Conservation (phyloP, 1,284 basidiomycete species). For the Porogramme epimiltina region DNA sequence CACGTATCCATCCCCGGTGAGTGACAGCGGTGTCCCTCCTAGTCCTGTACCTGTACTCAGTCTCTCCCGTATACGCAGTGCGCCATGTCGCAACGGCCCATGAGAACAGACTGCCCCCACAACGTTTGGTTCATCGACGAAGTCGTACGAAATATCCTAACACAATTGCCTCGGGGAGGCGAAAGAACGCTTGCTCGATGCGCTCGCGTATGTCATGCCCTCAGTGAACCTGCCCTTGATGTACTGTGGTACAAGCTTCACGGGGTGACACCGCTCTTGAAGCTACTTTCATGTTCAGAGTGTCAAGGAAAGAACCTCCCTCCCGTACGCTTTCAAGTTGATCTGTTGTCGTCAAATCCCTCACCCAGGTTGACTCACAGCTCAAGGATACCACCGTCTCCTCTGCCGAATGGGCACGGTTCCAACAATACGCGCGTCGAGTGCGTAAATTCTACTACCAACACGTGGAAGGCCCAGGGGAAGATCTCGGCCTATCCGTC, state of each 20-base stretch:
- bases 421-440: slow-evolving; percentile 10
- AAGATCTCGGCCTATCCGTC: slow-evolving; percentile 8
- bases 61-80: too few relatives aligned
- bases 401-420: slow-evolving; percentile 12
- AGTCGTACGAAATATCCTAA: slow-evolving; percentile 14
- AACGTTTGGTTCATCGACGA: slow-evolving; percentile 17
- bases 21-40: too few relatives aligned
- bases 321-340: neutral
- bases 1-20: too few relatives aligned
- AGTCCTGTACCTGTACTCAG: too few relatives aligned
- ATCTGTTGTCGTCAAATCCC: neutral
- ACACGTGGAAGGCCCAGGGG: slow-evolving; percentile 5
- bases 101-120: too few relatives aligned
- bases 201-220: slow-evolving; percentile 4
- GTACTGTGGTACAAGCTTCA: slow-evolving; percentile 16
- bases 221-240: slow-evolving; percentile 19
- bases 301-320: neutral
- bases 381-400: neutral
- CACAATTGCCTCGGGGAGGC: slow-evolving; percentile 4
- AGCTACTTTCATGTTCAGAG: slow-evolving; percentile 1
- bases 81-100: too few relatives aligned
- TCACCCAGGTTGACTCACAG: too few relatives aligned
- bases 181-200: slow-evolving; percentile 2
- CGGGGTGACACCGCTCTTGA: slow-evolving; percentile 7
- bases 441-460: slow-evolving; percentile 16